Base-by-base conservation (phyloP, 352 stramenopile species). In the Aphanomyces cochlioides region DNA sequence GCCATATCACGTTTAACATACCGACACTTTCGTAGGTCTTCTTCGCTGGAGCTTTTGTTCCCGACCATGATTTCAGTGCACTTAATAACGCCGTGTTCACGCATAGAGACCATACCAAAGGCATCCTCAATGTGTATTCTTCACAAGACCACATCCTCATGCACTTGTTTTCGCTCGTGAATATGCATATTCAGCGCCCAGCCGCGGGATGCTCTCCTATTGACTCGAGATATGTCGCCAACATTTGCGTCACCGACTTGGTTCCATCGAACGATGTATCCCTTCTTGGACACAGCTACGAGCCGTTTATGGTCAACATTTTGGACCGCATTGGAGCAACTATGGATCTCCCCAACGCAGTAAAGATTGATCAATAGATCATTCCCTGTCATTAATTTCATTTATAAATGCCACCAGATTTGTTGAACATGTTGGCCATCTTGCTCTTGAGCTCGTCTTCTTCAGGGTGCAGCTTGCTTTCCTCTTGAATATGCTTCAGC, bases 71-170 rank as follows among this genome's bases (percentile, higher is more conserved):
- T 28, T 80, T 92, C 15, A 68, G 72, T 17, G 75, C 71, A 28
- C 72, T 92, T 53, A 61, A 73, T 1, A 43, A 65, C 4, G 78
- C 79, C 4, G 73, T 92, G 8, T 70, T 70, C 40, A 28, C 19
- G 13, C 37, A 28, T 40, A 19, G 45, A 4, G 72, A 81, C 37
- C 67, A 56, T 7, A 41, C 56, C 5, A 83, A 83, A 17, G 81
- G 77, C 71, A 82, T 95, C 64, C 47, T 95, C 67, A 95, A 93
- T 76, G 84, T 95, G 6, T 95, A 83, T 65, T 95, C 87, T 7
- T 73, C 73, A 10, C 85, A 82, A 7, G 87, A 95, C 74, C 78
- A 76, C 34, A 84, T 93, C 34, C 75, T 95, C 40, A 79, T 77
- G 17, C 88, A 90, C 59, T 77, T 95, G 43, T 93, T 93, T 67